These are phyloP conservation scores for Globisporangium uncinulatum DNA, from an alignment of 352 stramenopile species.

Conservation along the genomic window DNA sequence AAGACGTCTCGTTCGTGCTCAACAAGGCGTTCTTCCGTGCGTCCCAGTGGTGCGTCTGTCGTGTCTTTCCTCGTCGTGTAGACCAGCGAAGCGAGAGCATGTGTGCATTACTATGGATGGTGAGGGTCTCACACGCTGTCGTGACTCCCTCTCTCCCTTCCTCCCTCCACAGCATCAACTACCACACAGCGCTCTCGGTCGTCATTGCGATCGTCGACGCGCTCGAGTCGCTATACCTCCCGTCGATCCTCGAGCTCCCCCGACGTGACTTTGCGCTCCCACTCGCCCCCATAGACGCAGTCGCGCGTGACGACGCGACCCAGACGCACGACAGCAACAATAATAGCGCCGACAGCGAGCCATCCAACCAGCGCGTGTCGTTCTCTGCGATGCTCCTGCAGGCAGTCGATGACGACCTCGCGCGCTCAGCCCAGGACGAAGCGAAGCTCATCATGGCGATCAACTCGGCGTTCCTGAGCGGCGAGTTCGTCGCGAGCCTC, in stretches of 20 bases:
- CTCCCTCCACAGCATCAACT: constrained; percentile 49
- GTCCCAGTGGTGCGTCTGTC: constrained; percentile 53
- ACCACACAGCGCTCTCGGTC: constrained; percentile 75
- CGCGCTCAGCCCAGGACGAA: constrained; percentile 52
- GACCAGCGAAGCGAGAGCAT: too few relatives aligned
- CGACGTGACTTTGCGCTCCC: constrained; percentile 56
- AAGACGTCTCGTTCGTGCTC: constrained; percentile 82
- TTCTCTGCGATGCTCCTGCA: constrained; percentile 80
- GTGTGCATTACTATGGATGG: too few relatives aligned
- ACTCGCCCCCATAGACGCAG: constrained; percentile 10
- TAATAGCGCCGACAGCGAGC: constrained; percentile 15
- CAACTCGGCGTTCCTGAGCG: constrained; percentile 78
- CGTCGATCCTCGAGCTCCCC: constrained; percentile 64
- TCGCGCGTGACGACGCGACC: not conserved
- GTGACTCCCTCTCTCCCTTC: constrained; percentile 1
- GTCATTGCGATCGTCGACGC: constrained; percentile 82
- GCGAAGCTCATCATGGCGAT: constrained; percentile 86
- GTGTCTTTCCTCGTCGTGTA: not conserved
- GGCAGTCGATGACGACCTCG: constrained; percentile 74
- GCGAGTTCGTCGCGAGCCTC: constrained; percentile 60
- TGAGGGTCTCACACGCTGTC: not conserved
- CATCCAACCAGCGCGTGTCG: constrained; percentile 27
- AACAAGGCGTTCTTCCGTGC: constrained; percentile 78
- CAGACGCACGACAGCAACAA: not conserved
- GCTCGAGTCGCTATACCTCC: constrained; percentile 75